These are phyloP conservation scores for Hanseniaspora osmophila DNA, from an alignment of 805 yeast genomes.

Conservation along the genomic window DNA sequence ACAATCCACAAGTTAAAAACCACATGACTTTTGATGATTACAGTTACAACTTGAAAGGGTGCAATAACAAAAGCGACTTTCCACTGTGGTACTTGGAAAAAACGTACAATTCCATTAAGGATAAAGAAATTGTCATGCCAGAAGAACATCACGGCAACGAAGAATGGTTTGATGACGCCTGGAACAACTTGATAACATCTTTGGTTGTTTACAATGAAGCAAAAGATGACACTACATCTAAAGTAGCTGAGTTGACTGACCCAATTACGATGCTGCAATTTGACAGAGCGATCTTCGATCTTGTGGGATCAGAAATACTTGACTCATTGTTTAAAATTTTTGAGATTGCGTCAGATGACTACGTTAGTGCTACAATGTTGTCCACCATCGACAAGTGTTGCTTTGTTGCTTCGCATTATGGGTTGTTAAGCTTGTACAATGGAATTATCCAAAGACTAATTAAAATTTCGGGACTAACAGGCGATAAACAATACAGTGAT, in stretches of 20 bases:
- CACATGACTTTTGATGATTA: constrained; percentile 85
- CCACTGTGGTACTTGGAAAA: constrained; percentile 74
- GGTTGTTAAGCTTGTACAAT: constrained; percentile 43
- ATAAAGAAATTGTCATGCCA: constrained; percentile 89
- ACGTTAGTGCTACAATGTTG: constrained; percentile 73
- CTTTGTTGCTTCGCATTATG: constrained; percentile 53
- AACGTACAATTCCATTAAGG: constrained; percentile 67
- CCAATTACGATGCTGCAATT: constrained; percentile 33
- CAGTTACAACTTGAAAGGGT: constrained; percentile 65
- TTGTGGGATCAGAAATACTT: constrained; percentile 49
- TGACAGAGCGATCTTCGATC: constrained; percentile 58
- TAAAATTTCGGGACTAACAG: constrained; percentile 52
- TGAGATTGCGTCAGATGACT: constrained; percentile 81
- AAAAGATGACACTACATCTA: constrained; percentile 10
- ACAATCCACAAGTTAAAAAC: constrained; percentile 81
- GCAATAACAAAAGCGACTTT: constrained; percentile 62
- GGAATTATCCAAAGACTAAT: constrained; percentile 52
- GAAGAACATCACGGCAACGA: constrained; percentile 92
- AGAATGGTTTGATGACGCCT: constrained; percentile 79
- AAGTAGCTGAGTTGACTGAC: constrained; percentile 11
- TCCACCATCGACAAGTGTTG: constrained; percentile 80
- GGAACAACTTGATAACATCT: constrained; percentile 52
- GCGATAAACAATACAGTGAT: constrained; percentile 8
- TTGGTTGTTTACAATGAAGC: constrained; percentile 23
- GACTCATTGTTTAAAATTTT: constrained; percentile 65